A percentile compares a stretch with the other conserved stretches of the same genome.
phyloP scores from a whole-genome alignment of 78 protist species.

The Carpediemonas membranifera region DNA sequence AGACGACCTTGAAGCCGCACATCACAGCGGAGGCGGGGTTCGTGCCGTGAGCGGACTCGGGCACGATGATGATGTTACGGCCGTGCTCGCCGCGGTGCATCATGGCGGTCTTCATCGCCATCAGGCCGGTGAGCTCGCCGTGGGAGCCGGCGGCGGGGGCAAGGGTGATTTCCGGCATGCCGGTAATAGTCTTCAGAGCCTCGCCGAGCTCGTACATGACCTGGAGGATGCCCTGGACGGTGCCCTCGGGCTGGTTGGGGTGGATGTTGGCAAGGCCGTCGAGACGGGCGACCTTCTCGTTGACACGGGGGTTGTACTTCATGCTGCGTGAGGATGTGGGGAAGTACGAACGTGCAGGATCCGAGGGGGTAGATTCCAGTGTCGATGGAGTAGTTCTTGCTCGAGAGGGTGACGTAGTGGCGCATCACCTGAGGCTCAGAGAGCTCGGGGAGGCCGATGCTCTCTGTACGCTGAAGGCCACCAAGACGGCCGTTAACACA shows the following conservation, averaged over 20 bases:
- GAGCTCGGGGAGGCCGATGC: too few species aligned
- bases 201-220: slow-evolving; percentile 3
- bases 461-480: too few species aligned
- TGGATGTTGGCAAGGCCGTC: slow-evolving; percentile 21
- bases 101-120: slow-evolving; percentile 5
- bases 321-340: background rate
- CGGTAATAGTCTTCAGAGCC: slow-evolving; percentile 5
- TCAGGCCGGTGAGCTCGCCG: slow-evolving; percentile 25
- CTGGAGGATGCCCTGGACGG: slow-evolving; percentile 9
- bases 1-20: slow-evolving; percentile 1
- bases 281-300: slow-evolving; percentile 13
- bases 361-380: slow-evolving; percentile 9
- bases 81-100: background rate
- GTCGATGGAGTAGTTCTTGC: slow-evolving; percentile 16
- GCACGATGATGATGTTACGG: background rate
- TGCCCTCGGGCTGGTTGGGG: slow-evolving; percentile 13
- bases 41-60: slow-evolving; percentile 32
- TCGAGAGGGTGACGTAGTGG: background rate
- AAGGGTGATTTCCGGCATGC: slow-evolving; percentile 5
- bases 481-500: too few species aligned
- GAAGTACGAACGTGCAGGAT: background rate
- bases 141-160: slow-evolving; percentile 31
- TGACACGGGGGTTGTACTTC: slow-evolving; percentile 22
- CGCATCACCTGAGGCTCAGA: background rate
- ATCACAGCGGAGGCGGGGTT: slow-evolving; percentile 24